Conservation (phyloP, 768 basidiomycete species). For the Lactarius trivialis region DNA sequence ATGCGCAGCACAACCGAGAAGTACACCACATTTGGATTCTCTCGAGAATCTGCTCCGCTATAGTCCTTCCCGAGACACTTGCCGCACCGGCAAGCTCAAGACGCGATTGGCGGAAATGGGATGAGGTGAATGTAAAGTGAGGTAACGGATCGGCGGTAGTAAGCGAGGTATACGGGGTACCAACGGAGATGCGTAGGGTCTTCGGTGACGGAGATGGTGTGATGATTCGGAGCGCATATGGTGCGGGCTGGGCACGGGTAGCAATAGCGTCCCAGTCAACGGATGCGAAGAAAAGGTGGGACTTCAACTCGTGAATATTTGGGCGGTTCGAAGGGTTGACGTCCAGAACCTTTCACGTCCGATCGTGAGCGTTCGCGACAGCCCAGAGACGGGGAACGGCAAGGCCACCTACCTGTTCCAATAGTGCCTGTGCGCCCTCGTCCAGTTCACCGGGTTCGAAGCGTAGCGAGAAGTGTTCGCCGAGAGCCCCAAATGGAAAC, state of each 20-base stretch:
- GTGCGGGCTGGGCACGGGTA: conserved; percentile 9
- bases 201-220: conserved; percentile 7
- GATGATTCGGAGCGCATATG: conserved; percentile 9
- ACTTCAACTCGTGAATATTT: conserved; percentile 16
- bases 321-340: conserved; percentile 15
- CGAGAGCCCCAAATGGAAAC: conserved; percentile 22
- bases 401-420: conserved; percentile 5
- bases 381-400: too few relatives aligned
- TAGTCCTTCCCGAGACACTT: not conserved
- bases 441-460: conserved; percentile 20
- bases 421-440: conserved; percentile 15
- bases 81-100: not conserved
- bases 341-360: conserved; percentile 9
- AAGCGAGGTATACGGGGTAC: conserved; percentile 14
- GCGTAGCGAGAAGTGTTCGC: conserved; percentile 7
- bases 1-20: conserved; percentile 9
- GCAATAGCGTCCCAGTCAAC: conserved; percentile 17
- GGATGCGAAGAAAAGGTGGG: conserved; percentile 19
- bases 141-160: conserved; percentile 5
- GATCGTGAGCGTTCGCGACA: not conserved
- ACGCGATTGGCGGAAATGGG: not conserved
- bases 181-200: conserved; percentile 15
- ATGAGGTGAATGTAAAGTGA: conserved; percentile 11
- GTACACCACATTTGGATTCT: conserved; percentile 7
- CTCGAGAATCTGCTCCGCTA: not conserved